Base-by-base conservation (phyloP, 257 asterid genomes). In the Nicotiana tomentosiformis region DNA sequence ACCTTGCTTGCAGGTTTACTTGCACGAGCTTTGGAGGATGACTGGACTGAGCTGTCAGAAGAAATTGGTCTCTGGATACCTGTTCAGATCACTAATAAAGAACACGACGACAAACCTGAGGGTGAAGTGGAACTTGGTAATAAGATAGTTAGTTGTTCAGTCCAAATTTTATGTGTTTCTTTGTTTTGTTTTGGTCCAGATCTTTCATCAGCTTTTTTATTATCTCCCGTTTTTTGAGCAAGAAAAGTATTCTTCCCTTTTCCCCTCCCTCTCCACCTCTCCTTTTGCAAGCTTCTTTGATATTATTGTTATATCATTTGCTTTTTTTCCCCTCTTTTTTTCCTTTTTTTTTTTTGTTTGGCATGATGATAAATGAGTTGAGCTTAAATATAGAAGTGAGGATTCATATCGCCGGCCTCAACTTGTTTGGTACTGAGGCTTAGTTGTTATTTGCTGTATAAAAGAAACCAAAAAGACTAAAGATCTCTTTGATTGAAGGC, bases 41-140 rank as follows among this genome's bases (percentile, higher is more conserved):
- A 86, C 83, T 96, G 99, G 99, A 66, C 85, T 4, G 88, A 88
- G 77, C 77, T 94, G 9, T 83, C 90, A 8, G 98, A 94, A 83
- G 92, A 88, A 72, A 90, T 92, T 39, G 99, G 98, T 86, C 90
- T 96, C 62, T 96, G 97, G 98, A 86, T 94, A 85, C 99, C 98
- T 2, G 85, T 86, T 82, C 83, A 90, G 87, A 77, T 91, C 81
- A 80, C 87, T 64, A 88, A 93, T 86, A 88, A 60, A 83, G 98
- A 93, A 65, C 98, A 93, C 51, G 89, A 96, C 26, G 98, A 96
- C 89, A 96, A 92, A 82, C 97, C 96, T 26, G 97, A 91, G 77
- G 98, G 93, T 60, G 93, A 85, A 83, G 97, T 90, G 60, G 98
- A 96, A 17, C 83, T 87, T 60, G 98, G 99, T 95, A 92, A 84